Conservation (phyloP, 306 rosid genomes). For the Gynostemma pentaphyllum region DNA sequence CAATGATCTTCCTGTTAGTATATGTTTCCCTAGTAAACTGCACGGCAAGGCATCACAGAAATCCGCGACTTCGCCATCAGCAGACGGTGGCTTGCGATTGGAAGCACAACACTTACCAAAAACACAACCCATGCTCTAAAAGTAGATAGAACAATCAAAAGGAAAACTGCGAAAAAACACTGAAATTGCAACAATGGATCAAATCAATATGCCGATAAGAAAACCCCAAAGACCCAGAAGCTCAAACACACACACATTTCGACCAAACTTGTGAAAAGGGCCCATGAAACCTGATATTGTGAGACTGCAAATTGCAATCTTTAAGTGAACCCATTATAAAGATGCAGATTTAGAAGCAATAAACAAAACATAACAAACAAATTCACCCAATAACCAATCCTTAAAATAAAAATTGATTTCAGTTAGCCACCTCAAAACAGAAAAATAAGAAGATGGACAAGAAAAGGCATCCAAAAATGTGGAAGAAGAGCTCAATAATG, state of each 20-base stretch:
- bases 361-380: neutral
- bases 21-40: conserved; percentile 38
- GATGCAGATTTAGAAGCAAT: neutral
- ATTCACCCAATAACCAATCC: neutral
- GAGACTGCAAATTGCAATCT: neutral
- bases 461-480: neutral
- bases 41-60: conserved; percentile 31
- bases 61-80: conserved; percentile 45
- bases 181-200: neutral
- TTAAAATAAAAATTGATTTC: neutral
- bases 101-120: conserved; percentile 57
- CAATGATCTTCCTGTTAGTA: conserved; percentile 55
- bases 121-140: conserved; percentile 71
- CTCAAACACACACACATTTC: neutral
- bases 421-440: neutral
- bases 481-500: neutral
- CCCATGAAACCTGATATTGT: neutral
- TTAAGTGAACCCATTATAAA: neutral
- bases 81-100: conserved; percentile 32
- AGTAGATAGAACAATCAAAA: neutral
- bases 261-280: neutral
- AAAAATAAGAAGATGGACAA: neutral
- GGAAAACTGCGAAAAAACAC: neutral
- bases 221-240: neutral
- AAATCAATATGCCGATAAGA: neutral